Percentiles rank a stretch among this genome's conserved stretches.
phyloP scores from a whole-genome alignment of 306 rosid species.

The Casuarina equisetifolia region DNA sequence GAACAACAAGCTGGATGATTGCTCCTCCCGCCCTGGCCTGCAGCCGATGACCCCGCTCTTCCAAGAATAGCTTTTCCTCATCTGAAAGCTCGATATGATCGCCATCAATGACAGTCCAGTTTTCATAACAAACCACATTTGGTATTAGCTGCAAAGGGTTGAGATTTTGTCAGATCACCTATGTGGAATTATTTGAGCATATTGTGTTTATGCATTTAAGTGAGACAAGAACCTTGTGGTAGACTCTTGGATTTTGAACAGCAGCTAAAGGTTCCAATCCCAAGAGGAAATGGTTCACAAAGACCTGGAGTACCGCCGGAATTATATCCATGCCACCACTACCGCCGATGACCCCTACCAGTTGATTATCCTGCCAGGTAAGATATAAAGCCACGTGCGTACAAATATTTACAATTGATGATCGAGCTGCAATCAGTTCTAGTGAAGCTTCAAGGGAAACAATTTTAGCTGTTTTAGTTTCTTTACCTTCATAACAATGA shows the following conservation, averaged over 20 bases:
- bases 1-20: constrained; percentile 73
- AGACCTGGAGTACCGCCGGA: constrained; percentile 72
- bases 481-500: constrained; percentile 70
- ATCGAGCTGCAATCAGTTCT: not conserved
- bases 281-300: constrained; percentile 60
- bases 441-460: not conserved
- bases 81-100: constrained; percentile 64
- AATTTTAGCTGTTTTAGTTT: not conserved
- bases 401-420: not conserved
- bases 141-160: constrained; percentile 71
- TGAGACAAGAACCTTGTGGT: constrained; percentile 51
- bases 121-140: constrained; percentile 59
- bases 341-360: constrained; percentile 78
- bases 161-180: constrained; percentile 22
- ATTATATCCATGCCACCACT: constrained; percentile 86
- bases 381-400: constrained; percentile 7
- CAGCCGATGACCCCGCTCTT: constrained; percentile 66
- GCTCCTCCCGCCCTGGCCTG: constrained; percentile 39
- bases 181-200: not conserved
- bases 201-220: constrained; percentile 13
- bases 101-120: constrained; percentile 57
- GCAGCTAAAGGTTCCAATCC: constrained; percentile 78
- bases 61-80: constrained; percentile 50
- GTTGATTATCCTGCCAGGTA: constrained; percentile 55
- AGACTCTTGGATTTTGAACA: constrained; percentile 72